Base-by-base conservation (phyloP, 176 grass and related monocot genomes). In the Ensete ventricosum region DNA sequence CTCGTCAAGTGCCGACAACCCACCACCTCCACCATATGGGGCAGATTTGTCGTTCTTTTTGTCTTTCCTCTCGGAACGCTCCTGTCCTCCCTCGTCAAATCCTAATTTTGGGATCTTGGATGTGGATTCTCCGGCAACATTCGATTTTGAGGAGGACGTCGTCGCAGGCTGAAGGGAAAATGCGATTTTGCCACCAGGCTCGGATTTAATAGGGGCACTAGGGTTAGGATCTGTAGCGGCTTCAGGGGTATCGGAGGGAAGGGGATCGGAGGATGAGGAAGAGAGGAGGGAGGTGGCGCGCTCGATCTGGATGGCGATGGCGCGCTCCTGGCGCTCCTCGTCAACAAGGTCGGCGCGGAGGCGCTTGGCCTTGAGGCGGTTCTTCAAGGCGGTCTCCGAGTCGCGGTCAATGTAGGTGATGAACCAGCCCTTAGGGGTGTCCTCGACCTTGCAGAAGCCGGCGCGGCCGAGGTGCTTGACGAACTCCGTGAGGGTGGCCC, bases 391-490 rank as follows among this genome's bases (percentile, higher is more conserved):
- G 67, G 89, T 75, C 84, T 93, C 93, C 0, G 93, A 97, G 68
- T 97, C 90, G 0, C 90, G 77, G 52, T 97, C 93, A 50, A 97
- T 87, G 77, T 93, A 97, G 7, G 93, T 93, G 62, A 97, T 90
- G 78, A 97, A 97, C 90, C 93, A 97, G 0, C 93, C 93, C 83
- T 97, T 97, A 67, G 88, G 93, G 7, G 93, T 97, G 71, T 97
- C 94, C 79, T 97, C 94, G 10, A 97, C 85, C 82, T 97, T 93
- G 79, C 90, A 92, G 82, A 21, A 19, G 50, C 70, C 70, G 50
- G 70, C 51, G 70, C 70, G 70, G 19, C 70, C 70, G 70, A 72
- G 70, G 50, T 72, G 70, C 21, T 72, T 72, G 50, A 72, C 70
- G n/a, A 72, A 72, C 14, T 72, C 70, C 14, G 67, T 70, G 6